These are phyloP conservation scores for Penicillium freii DNA, from an alignment of 2,329 filamentous ascomycete species.

Conservation along the genomic window DNA sequence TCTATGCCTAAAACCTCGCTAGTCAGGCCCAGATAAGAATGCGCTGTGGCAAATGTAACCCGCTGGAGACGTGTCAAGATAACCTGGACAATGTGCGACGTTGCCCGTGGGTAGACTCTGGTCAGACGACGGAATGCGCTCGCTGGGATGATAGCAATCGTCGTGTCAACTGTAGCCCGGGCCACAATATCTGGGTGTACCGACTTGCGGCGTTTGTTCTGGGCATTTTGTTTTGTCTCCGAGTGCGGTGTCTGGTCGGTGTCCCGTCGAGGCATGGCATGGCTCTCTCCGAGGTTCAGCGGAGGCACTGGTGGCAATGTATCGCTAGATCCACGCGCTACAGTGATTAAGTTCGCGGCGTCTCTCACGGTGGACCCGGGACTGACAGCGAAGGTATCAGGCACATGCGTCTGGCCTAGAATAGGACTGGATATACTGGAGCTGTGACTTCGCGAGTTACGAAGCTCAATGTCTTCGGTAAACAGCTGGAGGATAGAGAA, in stretches of 20 bases:
- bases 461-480: constrained; percentile 86
- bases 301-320: constrained; percentile 66
- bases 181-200: constrained; percentile 96
- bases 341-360: constrained; percentile 17
- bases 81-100: constrained; percentile 95
- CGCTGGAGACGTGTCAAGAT: constrained; percentile 91
- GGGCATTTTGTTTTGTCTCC: constrained; percentile 20
- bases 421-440: constrained; percentile 37
- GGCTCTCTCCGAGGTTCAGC: constrained; percentile 63
- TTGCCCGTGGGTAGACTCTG: constrained; percentile 91
- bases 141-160: constrained; percentile 95
- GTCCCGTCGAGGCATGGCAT: constrained; percentile 29
- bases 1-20: constrained; percentile 91
- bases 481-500: constrained; percentile 97
- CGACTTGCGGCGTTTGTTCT: constrained; percentile 57
- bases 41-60: constrained; percentile 90
- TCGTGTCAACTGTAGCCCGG: constrained; percentile 93
- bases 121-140: constrained; percentile 92
- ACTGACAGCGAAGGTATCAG: constrained; percentile 42
- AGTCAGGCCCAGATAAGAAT: constrained; percentile 88
- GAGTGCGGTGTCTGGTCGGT: constrained; percentile 29
- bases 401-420: constrained; percentile 31
- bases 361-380: constrained; percentile 28
- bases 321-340: constrained; percentile 28
- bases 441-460: constrained; percentile 59